These are phyloP conservation scores for Scenedesmus sp. DNA, from an alignment of 163 green algal genomes.

Conservation along the genomic window DNA sequence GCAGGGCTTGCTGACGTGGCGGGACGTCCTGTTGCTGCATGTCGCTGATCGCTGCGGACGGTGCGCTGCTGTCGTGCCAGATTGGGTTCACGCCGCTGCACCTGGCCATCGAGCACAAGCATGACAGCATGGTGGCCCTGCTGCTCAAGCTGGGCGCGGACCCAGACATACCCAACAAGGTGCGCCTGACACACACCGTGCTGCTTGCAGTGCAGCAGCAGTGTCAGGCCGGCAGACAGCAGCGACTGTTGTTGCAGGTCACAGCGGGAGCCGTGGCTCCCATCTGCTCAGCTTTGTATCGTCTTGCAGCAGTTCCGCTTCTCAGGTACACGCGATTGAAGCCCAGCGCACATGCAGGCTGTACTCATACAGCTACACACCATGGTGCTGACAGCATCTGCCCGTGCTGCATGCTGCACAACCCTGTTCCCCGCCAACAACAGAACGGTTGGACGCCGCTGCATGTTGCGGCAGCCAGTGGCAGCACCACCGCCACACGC, in stretches of 20 bases:
- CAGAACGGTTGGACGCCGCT: slow-evolving; percentile 45
- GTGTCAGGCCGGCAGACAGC: too few relatives aligned
- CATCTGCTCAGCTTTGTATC: too few relatives aligned
- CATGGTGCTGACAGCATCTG: neutral
- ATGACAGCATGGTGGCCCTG: slow-evolving; percentile 20
- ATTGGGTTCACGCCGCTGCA: slow-evolving; percentile 44
- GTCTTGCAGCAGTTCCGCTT: too few relatives aligned
- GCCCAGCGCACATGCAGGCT: too few relatives aligned
- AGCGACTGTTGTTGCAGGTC: too few relatives aligned
- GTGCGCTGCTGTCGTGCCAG: neutral
- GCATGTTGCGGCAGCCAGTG: slow-evolving; percentile 8
- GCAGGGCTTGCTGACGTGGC: too few relatives aligned
- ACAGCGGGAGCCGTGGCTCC: too few relatives aligned
- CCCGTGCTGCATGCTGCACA: neutral
- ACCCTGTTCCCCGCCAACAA: neutral
- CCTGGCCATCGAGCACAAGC: slow-evolving; percentile 45
- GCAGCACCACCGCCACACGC: neutral
- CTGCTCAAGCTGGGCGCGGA: slow-evolving; percentile 41
- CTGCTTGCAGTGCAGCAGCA: neutral
- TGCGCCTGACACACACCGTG: neutral
- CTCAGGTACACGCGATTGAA: too few relatives aligned
- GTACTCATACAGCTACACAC: too few relatives aligned
- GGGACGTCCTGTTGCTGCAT: too few relatives aligned
- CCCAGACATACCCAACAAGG: slow-evolving; percentile 41
- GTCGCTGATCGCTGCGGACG: neutral